Evolutionary conservation across 768 basidiomycete species (phyloP), one percentile per base, ranked within the genome.

Genomic region (Tylopilus subfusipes): DNA sequence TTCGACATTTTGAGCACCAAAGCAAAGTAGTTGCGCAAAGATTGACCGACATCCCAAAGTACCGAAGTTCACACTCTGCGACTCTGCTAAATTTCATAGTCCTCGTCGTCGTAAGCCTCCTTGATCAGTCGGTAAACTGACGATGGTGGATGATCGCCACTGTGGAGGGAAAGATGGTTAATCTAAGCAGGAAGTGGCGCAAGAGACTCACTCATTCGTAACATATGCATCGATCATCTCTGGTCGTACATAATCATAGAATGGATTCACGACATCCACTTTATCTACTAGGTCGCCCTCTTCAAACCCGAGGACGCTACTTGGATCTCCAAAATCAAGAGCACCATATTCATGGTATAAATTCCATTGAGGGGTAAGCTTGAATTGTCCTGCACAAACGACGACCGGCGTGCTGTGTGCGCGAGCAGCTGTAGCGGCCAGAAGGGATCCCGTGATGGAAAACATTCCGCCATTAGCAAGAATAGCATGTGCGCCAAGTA

Each of bases 401-500:
- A 96, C 90, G 42, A 98, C 89, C 0, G 93, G 93, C 19, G 92
- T 94, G 63, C 88, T 84, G 73, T 97, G 93, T 27, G 86, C 88
- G 53, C 84, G 84, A 33, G 95, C 95, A 45, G 94, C 93, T 22
- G 88, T 83, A 4, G 90, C 92, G 2, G 86, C 90, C 40, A 94
- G 76, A 18, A 93, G 79, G 2, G 92, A 88, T 19, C 95, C 95
- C 1, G 89, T 81, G 42, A 90, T 81, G 16, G 91, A 89, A 69
- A 96, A 94, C 81, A 98, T 88, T 14, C 95, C 94, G 14, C 97
- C 97, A 65, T 98, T 96, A 24, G 96, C 95, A 47, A 97, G 85
- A 63, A 98, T 88, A n/a, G 90, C 86, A 71, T 98, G 96, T 12
- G 94, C 89, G 27, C 94, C 93, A 43, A 99, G 79, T 54, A 99